Conservation (phyloP, 495 filamentous ascomycete species). For the Penicillium nucicola region DNA sequence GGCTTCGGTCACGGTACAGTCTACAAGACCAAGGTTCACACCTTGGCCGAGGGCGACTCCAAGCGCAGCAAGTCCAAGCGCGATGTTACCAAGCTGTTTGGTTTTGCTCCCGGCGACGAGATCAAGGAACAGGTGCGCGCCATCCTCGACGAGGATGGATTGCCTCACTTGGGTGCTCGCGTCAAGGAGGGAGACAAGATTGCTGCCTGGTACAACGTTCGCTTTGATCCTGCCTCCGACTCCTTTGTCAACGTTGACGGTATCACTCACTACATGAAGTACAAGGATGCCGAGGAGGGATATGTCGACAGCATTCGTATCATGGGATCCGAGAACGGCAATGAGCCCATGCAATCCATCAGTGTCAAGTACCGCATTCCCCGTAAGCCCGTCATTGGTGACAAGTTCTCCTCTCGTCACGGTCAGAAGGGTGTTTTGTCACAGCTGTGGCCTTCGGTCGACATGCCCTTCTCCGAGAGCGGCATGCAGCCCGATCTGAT, state of each 20-base stretch:
- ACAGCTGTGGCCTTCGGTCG: constrained; percentile 90
- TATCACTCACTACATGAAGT: constrained; percentile 77
- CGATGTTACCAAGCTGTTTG: constrained; percentile 72
- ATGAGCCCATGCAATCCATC: constrained; percentile 76
- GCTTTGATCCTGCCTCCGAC: constrained; percentile 61
- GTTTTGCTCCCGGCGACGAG: constrained; percentile 71
- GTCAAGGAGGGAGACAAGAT: constrained; percentile 79
- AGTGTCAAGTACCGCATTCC: constrained; percentile 92
- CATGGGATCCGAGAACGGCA: constrained; percentile 76
- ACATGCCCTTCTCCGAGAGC: constrained; percentile 97
- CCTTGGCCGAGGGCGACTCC: constrained; percentile 68
- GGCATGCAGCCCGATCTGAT: constrained; percentile 97
- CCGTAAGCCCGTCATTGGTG: constrained; percentile 84
- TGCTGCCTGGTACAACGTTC: constrained; percentile 86
- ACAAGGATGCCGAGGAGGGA: constrained; percentile 83
- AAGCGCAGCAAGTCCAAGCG: constrained; percentile 51
- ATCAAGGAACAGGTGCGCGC: constrained; percentile 61
- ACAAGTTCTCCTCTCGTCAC: constrained; percentile 59
- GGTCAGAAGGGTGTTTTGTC: constrained; percentile 71
- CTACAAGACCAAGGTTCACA: constrained; percentile 92
- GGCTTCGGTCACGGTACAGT: constrained; percentile 96
- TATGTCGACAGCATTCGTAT: constrained; percentile 92
- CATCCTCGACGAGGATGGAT: constrained; percentile 79
- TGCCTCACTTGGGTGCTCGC: constrained; percentile 72
- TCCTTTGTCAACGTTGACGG: constrained; percentile 70